Percentiles rank a stretch among this genome's conserved stretches.
Evolutionary conservation across 148 eudicot genomes (phyloP).

Genomic region (Diospyros kaki): DNA sequence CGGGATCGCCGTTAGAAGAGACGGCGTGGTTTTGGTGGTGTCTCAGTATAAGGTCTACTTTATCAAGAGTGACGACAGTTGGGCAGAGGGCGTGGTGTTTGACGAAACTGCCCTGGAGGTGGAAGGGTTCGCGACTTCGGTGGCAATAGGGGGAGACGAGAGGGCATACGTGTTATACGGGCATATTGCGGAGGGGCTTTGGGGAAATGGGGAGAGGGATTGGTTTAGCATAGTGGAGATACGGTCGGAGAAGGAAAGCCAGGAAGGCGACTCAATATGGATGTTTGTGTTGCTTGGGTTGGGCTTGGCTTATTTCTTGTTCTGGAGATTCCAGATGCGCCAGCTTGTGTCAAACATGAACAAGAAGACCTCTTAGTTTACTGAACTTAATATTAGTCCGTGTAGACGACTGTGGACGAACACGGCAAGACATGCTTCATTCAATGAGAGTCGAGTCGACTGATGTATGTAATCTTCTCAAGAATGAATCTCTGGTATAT

Average conservation of each 20-base stretch:
- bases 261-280: slow-evolving; percentile 53
- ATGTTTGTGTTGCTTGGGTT: slow-evolving; percentile 60
- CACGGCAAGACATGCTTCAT: no score
- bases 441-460: no score
- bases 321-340: slow-evolving; percentile 88
- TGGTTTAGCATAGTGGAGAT: slow-evolving; percentile 67
- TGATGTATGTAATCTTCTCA: no score
- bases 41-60: slow-evolving; percentile 43
- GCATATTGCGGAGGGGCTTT: slow-evolving; percentile 59
- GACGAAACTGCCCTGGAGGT: slow-evolving; percentile 74
- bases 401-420: no score
- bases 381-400: slow-evolving; percentile 14
- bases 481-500: no score
- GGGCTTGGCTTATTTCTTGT: slow-evolving; percentile 63
- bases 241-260: slow-evolving; percentile 38
- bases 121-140: slow-evolving; percentile 53
- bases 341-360: slow-evolving; percentile 53
- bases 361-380: slow-evolving; percentile 45
- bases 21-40: slow-evolving; percentile 66
- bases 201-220: slow-evolving; percentile 50
- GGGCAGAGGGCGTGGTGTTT: slow-evolving; percentile 62
- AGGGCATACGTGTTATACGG: slow-evolving; percentile 90
- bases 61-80: slow-evolving; percentile 64
- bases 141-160: slow-evolving; percentile 49
- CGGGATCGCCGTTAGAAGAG: slow-evolving; percentile 51